A percentile compares a stretch with the other conserved stretches of the same genome.
Conservation (phyloP, 1,284 basidiomycete genomes). For the Tylopilus sp. region DNA sequence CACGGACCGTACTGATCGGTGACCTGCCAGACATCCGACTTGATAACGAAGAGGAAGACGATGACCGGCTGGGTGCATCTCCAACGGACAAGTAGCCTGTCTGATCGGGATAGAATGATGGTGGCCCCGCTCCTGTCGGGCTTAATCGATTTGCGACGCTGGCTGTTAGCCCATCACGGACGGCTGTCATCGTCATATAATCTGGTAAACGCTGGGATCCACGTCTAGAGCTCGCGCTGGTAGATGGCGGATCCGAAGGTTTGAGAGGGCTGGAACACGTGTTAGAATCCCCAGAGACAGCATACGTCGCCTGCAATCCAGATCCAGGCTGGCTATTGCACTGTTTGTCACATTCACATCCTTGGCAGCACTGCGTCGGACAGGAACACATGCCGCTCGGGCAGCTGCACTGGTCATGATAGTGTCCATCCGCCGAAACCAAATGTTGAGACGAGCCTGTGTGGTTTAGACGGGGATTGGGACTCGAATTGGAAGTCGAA, state of each 20-base stretch:
- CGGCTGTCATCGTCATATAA: conserved; percentile 33
- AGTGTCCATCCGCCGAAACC: conserved; percentile 26
- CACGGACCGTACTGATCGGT: conserved; percentile 28
- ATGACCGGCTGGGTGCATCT: conserved; percentile 31
- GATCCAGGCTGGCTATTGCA: conserved; percentile 10
- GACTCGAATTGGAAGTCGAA: conserved; percentile 12
- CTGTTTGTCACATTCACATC: conserved; percentile 28
- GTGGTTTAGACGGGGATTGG: conserved; percentile 5
- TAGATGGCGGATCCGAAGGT: conserved; percentile 12
- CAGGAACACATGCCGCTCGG: conserved; percentile 35
- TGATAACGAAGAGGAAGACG: conserved; percentile 33
- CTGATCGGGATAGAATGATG: conserved; percentile 23
- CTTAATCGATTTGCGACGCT: conserved; percentile 18
- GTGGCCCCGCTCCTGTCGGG: conserved; percentile 10
- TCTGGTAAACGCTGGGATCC: conserved; percentile 28
- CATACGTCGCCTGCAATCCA: conserved; percentile 6
- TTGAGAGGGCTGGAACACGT: conserved; percentile 13
- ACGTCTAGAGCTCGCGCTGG: conserved; percentile 11
- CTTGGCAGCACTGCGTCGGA: conserved; percentile 33
- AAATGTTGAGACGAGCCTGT: conserved; percentile 16
- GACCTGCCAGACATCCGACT: conserved; percentile 33
- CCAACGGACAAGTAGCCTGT: conserved; percentile 21
- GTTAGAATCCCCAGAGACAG: conserved; percentile 21
- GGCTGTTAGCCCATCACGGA: conserved; percentile 28
- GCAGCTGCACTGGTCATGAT: conserved; percentile 36